Conservation (phyloP, 2,329 filamentous ascomycete species). For the Paecilomyces formosus region DNA sequence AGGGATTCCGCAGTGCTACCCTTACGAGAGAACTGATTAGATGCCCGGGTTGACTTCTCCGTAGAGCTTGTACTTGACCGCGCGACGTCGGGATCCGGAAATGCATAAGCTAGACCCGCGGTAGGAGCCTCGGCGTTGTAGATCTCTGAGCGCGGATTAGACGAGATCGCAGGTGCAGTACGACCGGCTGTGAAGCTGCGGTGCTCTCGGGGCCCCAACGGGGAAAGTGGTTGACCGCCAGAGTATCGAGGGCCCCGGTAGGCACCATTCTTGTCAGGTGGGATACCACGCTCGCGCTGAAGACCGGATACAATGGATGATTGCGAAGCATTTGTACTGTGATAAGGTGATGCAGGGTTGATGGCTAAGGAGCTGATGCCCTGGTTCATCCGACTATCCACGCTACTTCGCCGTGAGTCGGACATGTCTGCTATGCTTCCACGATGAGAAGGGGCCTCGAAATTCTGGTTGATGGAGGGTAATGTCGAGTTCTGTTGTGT, state of each 20-base stretch:
- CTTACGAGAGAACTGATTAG: constrained; percentile 33
- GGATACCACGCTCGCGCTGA: constrained; percentile 36
- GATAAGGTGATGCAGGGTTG: constrained; percentile 41
- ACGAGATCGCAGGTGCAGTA: constrained; percentile 42
- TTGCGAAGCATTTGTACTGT: constrained; percentile 40
- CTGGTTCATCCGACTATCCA: constrained; percentile 44
- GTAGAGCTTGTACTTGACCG: constrained; percentile 30
- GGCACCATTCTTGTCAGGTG: constrained; percentile 25
- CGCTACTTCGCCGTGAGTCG: constrained; percentile 42
- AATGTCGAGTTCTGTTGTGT: constrained; percentile 38
- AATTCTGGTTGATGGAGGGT: constrained; percentile 54
- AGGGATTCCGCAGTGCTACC: constrained; percentile 41
- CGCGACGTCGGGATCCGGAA: constrained; percentile 41
- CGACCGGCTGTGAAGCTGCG: constrained; percentile 37
- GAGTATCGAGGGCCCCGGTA: constrained; percentile 36
- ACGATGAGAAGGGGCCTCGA: constrained; percentile 43
- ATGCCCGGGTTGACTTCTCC: constrained; percentile 23
- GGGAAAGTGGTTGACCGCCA: constrained; percentile 32
- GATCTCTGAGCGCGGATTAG: constrained; percentile 42
- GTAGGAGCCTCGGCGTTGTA: constrained; percentile 44
- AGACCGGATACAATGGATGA: constrained; percentile 37
- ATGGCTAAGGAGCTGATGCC: constrained; percentile 41
- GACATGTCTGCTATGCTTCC: constrained; percentile 33
- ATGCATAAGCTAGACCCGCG: constrained; percentile 43
- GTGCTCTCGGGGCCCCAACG: constrained; percentile 33